Base-by-base conservation (phyloP, 2,329 filamentous ascomycete genomes). In the Delphinella strobiligena region DNA sequence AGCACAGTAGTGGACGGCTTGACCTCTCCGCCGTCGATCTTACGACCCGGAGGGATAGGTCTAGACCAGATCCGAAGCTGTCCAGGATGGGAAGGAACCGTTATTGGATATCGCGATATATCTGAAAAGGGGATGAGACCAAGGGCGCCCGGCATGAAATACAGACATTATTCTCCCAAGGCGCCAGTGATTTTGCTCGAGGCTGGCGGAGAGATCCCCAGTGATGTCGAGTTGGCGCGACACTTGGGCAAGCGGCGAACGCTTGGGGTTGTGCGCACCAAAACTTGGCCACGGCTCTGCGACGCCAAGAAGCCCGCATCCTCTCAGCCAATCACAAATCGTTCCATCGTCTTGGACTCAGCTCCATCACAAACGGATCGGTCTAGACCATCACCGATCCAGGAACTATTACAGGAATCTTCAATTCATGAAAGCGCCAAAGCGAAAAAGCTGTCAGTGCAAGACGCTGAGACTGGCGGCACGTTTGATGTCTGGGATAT, bases 101-200 rank as follows among this genome's bases (percentile, higher is more conserved):
- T 72, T 45, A 76, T 81, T 43, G 89, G 75, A 9, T 96, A 95
- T 60, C 78, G 80, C 54, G 86, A 94, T 52, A 71, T 72, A 42
- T 75, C 76, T 12, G 75, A 85, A 51, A 69, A 74, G 15, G 37
- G 45, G 31, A 75, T 73, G 37, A 65, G 60, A 8, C 91, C 91
- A 0, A 72, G 85, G 41, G 91, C 91, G 1, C 91, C 91, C 0
- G 91, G 91, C 1, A 98, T 98, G 91, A 98, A 98, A 62, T 98
- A 98, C 59, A 85, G 91, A 56, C 91, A 98, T 58, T 98, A 98
- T 55, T 93, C 88, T 32, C 91, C 91, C 1, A 84, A 80, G 58
- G 93, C 91, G 1, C 77, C 72, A 34, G 88, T 98, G 2, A 66
- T 93, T 11, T 67, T 96, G 2, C 93, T 87, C 55, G 85, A 94